These are phyloP conservation scores for Naganishia antarctica DNA, from an alignment of 768 basidiomycete species.

Conservation along the genomic window DNA sequence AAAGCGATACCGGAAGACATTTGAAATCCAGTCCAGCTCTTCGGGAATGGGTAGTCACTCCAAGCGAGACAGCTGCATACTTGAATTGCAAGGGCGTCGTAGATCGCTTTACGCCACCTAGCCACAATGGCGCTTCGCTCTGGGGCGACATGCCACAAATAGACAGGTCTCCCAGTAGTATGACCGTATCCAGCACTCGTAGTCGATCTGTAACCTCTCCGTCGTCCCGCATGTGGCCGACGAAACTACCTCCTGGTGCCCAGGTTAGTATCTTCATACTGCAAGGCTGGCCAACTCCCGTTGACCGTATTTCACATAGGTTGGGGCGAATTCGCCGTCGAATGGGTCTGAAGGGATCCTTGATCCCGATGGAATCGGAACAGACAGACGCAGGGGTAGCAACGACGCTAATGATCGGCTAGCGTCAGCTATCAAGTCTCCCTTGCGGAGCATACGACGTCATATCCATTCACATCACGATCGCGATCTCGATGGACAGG, in stretches of 20 bases:
- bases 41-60: conserved; percentile 25
- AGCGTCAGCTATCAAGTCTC: conserved; percentile 6
- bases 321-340: neutral
- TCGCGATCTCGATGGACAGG: neutral
- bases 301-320: neutral
- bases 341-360: neutral
- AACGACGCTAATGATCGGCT: neutral
- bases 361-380: neutral
- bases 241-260: neutral
- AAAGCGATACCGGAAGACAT: conserved; percentile 1
- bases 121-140: neutral
- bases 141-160: conserved; percentile 13
- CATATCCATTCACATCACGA: conserved; percentile 6
- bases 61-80: conserved; percentile 25
- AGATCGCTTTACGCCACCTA: conserved; percentile 25
- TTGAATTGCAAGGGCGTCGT: conserved; percentile 24
- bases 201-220: conserved; percentile 2
- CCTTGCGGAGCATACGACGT: conserved; percentile 8
- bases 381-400: neutral
- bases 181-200: conserved; percentile 10
- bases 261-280: neutral
- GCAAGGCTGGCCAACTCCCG: too few relatives aligned
- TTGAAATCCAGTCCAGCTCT: conserved; percentile 9
- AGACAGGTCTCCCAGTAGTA: conserved; percentile 13
- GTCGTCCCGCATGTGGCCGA: neutral